A percentile compares a stretch with the other conserved stretches of the same genome.
Evolutionary conservation across 805 yeast species (phyloP).

Genomic region (Cyberlindnera maclurae): DNA sequence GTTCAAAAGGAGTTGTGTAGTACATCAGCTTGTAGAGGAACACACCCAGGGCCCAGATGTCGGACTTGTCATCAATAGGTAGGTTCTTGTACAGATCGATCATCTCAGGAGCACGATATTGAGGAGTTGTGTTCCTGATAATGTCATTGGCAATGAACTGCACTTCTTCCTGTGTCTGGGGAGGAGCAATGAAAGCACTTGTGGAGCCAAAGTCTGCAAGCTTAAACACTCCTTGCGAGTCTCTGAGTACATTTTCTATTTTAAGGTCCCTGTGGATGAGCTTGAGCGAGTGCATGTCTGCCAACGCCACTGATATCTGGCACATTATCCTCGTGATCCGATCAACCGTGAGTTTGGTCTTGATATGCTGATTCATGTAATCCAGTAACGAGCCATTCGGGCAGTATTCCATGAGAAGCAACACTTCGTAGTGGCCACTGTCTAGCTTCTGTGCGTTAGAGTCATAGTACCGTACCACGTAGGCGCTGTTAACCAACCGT

Average conservation of each 20-base stretch:
- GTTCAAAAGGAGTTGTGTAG: slow-evolving; percentile 91
- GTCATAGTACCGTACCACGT: slow-evolving; percentile 65
- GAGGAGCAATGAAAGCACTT: slow-evolving; percentile 62
- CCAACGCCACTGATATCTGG: slow-evolving; percentile 73
- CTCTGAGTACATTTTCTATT: slow-evolving; percentile 88
- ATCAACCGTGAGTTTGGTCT: slow-evolving; percentile 65
- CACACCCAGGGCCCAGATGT: slow-evolving; percentile 95
- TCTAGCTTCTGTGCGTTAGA: slow-evolving; percentile 63
- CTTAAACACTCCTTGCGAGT: slow-evolving; percentile 61
- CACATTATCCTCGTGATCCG: slow-evolving; percentile 80
- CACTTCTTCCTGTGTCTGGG: slow-evolving; percentile 66
- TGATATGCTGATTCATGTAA: slow-evolving; percentile 80
- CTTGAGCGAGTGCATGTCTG: slow-evolving; percentile 70
- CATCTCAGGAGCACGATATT: slow-evolving; percentile 95
- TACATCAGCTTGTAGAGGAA: slow-evolving; percentile 85
- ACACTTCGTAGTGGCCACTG: slow-evolving; percentile 66
- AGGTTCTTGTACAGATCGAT: slow-evolving; percentile 74
- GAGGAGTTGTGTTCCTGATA: slow-evolving; percentile 89
- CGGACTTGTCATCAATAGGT: slow-evolving; percentile 87
- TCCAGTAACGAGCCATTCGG: slow-evolving; percentile 82
- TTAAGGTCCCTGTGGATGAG: slow-evolving; percentile 90
- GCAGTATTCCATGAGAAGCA: slow-evolving; percentile 89
- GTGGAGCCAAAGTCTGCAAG: slow-evolving; percentile 94
- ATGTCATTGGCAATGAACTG: slow-evolving; percentile 77
- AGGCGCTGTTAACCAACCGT: slow-evolving; percentile 44